phyloP scores from a whole-genome alignment of 2,329 filamentous ascomycete species.

The Salinomyces thailandicus region DNA sequence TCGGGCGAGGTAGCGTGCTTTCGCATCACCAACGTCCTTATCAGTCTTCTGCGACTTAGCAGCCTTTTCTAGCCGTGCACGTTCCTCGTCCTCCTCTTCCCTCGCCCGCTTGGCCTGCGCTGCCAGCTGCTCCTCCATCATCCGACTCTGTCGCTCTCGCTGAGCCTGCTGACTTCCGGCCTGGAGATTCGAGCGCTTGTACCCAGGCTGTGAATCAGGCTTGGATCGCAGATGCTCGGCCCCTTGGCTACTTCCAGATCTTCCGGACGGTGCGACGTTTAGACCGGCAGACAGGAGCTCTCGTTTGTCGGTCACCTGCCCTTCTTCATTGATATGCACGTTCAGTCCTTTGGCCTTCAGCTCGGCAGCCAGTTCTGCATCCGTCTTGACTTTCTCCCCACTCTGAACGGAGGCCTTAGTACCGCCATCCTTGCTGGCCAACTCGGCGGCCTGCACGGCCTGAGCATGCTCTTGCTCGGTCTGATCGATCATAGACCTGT shows the following conservation, averaged over 20 bases:
- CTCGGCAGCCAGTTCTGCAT: slow-evolving; percentile 55
- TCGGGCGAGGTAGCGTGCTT: slow-evolving; percentile 67
- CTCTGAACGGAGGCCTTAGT: slow-evolving; percentile 14
- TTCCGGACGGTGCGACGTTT: slow-evolving; percentile 48
- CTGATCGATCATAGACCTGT: slow-evolving; percentile 60
- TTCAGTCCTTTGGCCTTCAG: slow-evolving; percentile 53
- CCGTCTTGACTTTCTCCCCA: slow-evolving; percentile 32
- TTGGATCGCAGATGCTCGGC: slow-evolving; percentile 24
- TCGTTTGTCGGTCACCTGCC: slow-evolving; percentile 74
- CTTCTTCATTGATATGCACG: slow-evolving; percentile 70
- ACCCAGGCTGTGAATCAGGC: slow-evolving; percentile 17
- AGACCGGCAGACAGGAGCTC: slow-evolving; percentile 66
- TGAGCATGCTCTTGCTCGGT: slow-evolving; percentile 61
- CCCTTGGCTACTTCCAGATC: slow-evolving; percentile 11
- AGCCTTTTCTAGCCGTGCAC: slow-evolving; percentile 51
- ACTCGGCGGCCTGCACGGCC: slow-evolving; percentile 54
- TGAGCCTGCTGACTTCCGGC: slow-evolving; percentile 50
- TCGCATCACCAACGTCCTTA: slow-evolving; percentile 63
- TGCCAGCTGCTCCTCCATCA: slow-evolving; percentile 70
- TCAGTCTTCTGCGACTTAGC: slow-evolving; percentile 71
- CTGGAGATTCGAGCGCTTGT: slow-evolving; percentile 9
- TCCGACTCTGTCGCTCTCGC: slow-evolving; percentile 64
- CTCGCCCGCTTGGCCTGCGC: slow-evolving; percentile 60
- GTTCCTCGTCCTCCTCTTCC: slow-evolving; percentile 58
- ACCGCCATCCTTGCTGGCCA: slow-evolving; percentile 27